Base-by-base conservation (phyloP, 495 filamentous ascomycete genomes). In the Hypoxylon rickii region DNA sequence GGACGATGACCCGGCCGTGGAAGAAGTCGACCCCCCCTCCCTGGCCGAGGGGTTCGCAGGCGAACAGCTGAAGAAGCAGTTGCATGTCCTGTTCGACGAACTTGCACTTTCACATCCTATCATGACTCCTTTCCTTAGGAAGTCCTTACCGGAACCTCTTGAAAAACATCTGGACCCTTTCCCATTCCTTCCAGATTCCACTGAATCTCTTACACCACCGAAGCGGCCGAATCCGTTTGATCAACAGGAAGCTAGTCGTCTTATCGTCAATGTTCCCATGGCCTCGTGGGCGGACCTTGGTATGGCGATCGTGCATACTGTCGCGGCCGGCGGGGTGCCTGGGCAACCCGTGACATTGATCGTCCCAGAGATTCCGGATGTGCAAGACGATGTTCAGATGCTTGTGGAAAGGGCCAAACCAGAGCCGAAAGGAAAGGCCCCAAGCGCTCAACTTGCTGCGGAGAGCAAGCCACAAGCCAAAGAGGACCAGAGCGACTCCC, bases 31-130 rank as follows among this genome's bases (percentile, higher is more conserved):
- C 38, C 86, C 89, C 4, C 80, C 90, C 2, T 89, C 89, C 1
- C 72, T 97, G 19, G 92, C 96, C 49, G 92, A 96, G 64, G 85
- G 82, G 2, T 87, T 95, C 53, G 91, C 93, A 0, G 84, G 83
- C 24, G 86, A 94, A 55, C 85, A 93, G 54, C 74, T 98, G 38
- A 84, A 84, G 46, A 77, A 81, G 18, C 77, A 88, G 2, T 75
- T 96, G 5, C 60, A 76, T 43, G 77, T 83, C 20, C 70, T 96
- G 18, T 80, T 81, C n/a, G 94, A 97, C 65, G 74, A 82, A 11
- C 71, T 92, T 19, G 85, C 89, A 11, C 72, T 90, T 22, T 79
- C 78, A 4, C 86, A 89, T 46, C 84, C 85, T 0, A 76, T 83
- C 13, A 87, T 90, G 72, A 79, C 78, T 50, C 78, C 80, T 13